Percentiles rank a stretch among this genome's conserved stretches.
Conservation (phyloP, 345 rosid genomes). For the Eucalyptus erythrocorys region DNA sequence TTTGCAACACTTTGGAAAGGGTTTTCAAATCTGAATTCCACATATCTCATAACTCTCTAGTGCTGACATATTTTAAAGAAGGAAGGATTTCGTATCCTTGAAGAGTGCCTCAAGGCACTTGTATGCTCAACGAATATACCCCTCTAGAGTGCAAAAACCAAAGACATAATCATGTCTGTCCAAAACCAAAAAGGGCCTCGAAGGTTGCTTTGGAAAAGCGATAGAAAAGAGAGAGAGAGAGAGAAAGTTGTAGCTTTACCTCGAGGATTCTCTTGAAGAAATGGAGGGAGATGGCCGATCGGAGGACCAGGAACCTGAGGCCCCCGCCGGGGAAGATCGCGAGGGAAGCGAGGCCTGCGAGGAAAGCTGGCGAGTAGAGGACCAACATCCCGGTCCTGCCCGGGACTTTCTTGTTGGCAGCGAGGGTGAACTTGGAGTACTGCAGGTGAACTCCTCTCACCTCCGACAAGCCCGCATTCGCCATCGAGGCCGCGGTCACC, state of each 20-base stretch:
- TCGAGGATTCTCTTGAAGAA: conserved; percentile 60
- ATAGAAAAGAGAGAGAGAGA: neutral
- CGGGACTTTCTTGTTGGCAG: conserved; percentile 2
- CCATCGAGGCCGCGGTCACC: conserved; percentile 7
- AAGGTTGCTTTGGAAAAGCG: neutral
- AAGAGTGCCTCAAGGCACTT: neutral
- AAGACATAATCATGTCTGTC: neutral
- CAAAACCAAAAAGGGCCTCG: neutral
- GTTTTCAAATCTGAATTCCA: neutral
- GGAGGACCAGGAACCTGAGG: conserved; percentile 36
- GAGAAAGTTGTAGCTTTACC: conserved; percentile 4
- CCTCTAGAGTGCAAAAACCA: neutral
- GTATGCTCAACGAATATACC: neutral
- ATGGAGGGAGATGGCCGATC: conserved; percentile 46
- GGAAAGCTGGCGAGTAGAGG: conserved; percentile 47
- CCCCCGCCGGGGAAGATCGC: conserved; percentile 12
- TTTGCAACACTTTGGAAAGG: neutral
- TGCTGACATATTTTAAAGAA: neutral
- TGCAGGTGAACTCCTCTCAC: conserved; percentile 23
- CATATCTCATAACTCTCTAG: neutral
- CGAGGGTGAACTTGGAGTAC: neutral
- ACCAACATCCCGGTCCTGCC: conserved; percentile 52
- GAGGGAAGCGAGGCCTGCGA: conserved; percentile 40
- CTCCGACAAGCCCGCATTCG: conserved; percentile 30
- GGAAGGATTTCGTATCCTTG: neutral